Base-by-base conservation (phyloP, 306 rosid species). In the Quercus engelmannii region DNA sequence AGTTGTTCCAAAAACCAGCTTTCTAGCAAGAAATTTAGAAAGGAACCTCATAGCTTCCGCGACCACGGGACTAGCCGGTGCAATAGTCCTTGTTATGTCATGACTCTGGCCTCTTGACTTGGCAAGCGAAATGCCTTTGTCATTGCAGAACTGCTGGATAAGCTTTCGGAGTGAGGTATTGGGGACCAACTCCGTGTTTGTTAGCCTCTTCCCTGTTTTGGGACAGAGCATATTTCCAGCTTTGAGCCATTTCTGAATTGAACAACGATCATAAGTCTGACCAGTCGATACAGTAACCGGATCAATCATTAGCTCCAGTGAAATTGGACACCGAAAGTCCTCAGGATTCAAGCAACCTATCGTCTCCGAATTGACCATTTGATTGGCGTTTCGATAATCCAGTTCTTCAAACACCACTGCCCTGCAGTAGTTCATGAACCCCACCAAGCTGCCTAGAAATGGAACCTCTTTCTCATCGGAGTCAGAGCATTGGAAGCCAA, bases 271-370 rank as follows among this genome's bases (percentile, higher is more conserved):
- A n/a, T 91, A 94, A 38, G 98, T 94, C 59, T 94, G 98, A 4
- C 98, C 98, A 0, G 98, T 94, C 6, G 95, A 87, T 2, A 94
- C 84, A 2, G 97, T 94, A 3, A 94, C 98, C 5, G 98, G 98
- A 26, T 94, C 97, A 3, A 81, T 85, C 97, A 94, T 92, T 20
- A 88, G 35, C 68, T 92, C 97, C 0, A 94, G 90, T 0, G 98
- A 91, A 76, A 94, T 92, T 4, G 98, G 97, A 71, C 98, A 92
- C 5, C 91, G 88, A 5, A 94, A 91, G 72, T 94, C 98, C 61
- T 88, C 88, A 0, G 83, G 89, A 69, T 91, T 92, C 51, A 92
- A 71, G 78, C 72, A 75, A 19, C 41, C 65, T 1, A 86, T 18
- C 4, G 72, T 76, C 81, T 89, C 91, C 4, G 74, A n/a, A 67